phyloP scores from a whole-genome alignment of 228 moss, liverwort and hornwort genomes.

The Sphagnum fallax region DNA sequence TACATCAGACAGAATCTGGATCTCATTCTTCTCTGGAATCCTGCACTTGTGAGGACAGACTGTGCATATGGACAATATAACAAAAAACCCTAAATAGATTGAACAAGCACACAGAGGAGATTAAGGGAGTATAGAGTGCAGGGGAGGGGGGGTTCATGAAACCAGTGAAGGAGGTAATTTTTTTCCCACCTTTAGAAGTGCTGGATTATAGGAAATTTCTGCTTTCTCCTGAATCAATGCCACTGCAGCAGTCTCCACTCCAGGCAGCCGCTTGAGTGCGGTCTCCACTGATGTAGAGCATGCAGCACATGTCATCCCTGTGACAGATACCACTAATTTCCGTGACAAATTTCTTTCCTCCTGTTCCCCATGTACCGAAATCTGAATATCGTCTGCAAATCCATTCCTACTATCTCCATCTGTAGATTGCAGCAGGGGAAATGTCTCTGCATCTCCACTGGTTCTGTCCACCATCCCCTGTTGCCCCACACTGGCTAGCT shows the following conservation, averaged over 20 bases:
- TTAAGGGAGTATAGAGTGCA: no score
- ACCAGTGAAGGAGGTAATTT: no score
- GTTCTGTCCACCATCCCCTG: not conserved
- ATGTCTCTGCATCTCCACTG: conserved; percentile 22
- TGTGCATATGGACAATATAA: no score
- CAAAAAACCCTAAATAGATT: no score
- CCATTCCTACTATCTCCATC: conserved; percentile 8
- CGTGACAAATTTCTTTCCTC: no score
- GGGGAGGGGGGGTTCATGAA: no score
- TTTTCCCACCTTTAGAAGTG: conserved; percentile 22
- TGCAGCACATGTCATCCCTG: conserved; percentile 91
- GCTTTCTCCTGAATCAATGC: conserved; percentile 88
- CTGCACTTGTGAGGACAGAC: no score
- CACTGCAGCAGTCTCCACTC: conserved; percentile 66
- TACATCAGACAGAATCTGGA: no score
- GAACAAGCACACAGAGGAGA: no score
- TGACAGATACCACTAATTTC: conserved; percentile 67
- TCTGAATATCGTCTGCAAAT: conserved; percentile 1
- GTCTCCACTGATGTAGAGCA: conserved; percentile 84
- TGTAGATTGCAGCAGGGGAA: conserved; percentile 45
- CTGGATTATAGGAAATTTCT: conserved; percentile 44
- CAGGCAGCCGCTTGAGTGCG: conserved; percentile 56
- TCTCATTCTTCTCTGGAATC: no score
- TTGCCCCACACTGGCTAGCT: conserved; percentile 45
- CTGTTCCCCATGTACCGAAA: conserved; percentile 8